Percentiles rank a stretch among this genome's conserved stretches.
phyloP scores from a whole-genome alignment of 1,284 basidiomycete species.

The Coniferiporia weirii region DNA sequence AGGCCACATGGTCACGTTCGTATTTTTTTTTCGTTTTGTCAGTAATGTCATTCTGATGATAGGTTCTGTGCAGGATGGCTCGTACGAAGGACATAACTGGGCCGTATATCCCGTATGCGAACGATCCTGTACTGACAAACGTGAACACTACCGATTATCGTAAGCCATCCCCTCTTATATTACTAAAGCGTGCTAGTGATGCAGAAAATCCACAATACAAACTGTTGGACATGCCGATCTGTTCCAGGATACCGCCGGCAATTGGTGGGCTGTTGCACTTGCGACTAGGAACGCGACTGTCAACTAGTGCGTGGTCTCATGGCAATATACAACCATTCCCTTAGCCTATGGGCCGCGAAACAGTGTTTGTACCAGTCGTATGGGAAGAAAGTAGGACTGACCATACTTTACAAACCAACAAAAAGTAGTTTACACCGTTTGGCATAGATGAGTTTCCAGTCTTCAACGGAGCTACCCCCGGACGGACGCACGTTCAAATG shows the following conservation, averaged over 20 bases:
- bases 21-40: neutral
- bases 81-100: slow-evolving; percentile 19
- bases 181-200: neutral
- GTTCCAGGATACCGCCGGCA: slow-evolving; percentile 32
- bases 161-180: slow-evolving; percentile 5
- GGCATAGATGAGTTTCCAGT: slow-evolving; percentile 14
- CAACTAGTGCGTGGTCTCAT: slow-evolving; percentile 14
- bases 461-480: slow-evolving; percentile 14
- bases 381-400: slow-evolving; percentile 34
- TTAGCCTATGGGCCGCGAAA: slow-evolving; percentile 30
- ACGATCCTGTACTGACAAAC: slow-evolving; percentile 39
- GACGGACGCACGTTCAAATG: slow-evolving; percentile 15
- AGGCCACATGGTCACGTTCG: slow-evolving; percentile 29
- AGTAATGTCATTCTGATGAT: neutral
- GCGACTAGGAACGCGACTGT: slow-evolving; percentile 36
- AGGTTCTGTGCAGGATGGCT: slow-evolving; percentile 16
- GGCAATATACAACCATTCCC: neutral
- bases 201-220: slow-evolving; percentile 27
- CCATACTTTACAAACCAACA: neutral
- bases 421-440: neutral
- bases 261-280: slow-evolving; percentile 45
- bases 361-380: slow-evolving; percentile 39
- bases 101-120: slow-evolving; percentile 36
- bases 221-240: slow-evolving; percentile 39
- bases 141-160: slow-evolving; percentile 27